Evolutionary conservation across 1,284 basidiomycete genomes (phyloP).

Genomic region (Apiotrichum gracile): DNA sequence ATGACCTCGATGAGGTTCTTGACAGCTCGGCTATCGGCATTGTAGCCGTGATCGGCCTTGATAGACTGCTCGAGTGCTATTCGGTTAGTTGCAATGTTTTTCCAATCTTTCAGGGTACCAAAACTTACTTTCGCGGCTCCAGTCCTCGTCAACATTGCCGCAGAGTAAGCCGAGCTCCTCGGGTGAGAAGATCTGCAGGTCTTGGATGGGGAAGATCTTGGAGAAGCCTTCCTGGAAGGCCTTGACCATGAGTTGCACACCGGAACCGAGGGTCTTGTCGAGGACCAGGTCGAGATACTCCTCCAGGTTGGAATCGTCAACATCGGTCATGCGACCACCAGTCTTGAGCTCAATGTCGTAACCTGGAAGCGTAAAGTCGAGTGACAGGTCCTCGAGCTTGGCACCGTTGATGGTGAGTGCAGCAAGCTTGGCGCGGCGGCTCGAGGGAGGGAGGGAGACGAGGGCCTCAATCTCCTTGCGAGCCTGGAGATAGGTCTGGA

Average conservation of each 20-base stretch:
- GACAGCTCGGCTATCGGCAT: conserved; percentile 84
- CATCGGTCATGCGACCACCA: conserved; percentile 68
- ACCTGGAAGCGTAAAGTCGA: conserved; percentile 95
- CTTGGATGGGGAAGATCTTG: conserved; percentile 85
- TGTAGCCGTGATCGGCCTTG: conserved; percentile 98
- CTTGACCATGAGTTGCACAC: conserved; percentile 66
- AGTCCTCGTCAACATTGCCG: conserved; percentile 92
- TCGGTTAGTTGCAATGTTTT: neutral
- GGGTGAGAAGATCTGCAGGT: conserved; percentile 84
- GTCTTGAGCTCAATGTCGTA: conserved; percentile 85
- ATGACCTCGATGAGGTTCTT: conserved; percentile 81
- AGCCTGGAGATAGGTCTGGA: conserved; percentile 55
- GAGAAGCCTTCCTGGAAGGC: conserved; percentile 87
- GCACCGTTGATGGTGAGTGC: conserved; percentile 53
- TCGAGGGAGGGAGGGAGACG: conserved; percentile 28
- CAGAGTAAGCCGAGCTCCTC: conserved; percentile 92
- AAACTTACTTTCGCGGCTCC: conserved; percentile 75
- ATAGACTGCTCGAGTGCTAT: conserved; percentile 79
- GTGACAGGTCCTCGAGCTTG: conserved; percentile 71
- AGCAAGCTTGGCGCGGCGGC: conserved; percentile 40
- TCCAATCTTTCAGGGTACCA: neutral
- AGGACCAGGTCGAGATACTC: conserved; percentile 75
- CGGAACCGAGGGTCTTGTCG: conserved; percentile 72
- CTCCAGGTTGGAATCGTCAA: conserved; percentile 78
- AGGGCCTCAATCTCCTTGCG: conserved; percentile 49